phyloP scores from a whole-genome alignment of 495 filamentous ascomycete genomes.

The Neurospora hispaniola region DNA sequence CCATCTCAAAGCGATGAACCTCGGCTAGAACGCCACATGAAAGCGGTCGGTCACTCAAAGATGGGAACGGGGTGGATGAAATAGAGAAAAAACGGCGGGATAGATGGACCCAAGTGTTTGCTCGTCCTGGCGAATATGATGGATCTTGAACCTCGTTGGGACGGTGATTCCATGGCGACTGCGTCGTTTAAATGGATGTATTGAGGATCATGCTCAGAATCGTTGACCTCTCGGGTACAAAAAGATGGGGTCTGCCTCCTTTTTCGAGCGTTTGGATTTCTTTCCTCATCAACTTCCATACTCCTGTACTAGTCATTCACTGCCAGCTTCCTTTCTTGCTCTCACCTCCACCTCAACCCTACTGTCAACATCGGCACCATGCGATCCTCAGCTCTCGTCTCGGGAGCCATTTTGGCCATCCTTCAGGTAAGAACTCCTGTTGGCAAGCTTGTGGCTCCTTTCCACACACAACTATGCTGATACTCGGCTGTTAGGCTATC shows the following conservation, averaged over 20 bases:
- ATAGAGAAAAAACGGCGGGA: not conserved
- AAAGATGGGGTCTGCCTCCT: not conserved
- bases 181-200: not conserved
- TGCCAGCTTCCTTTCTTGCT: not conserved
- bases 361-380: not conserved
- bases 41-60: not conserved
- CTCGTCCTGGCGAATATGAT: not conserved
- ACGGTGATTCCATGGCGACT: not conserved
- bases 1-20: not conserved
- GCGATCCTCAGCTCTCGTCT: not conserved
- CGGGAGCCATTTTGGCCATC: not conserved
- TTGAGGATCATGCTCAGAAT: not conserved
- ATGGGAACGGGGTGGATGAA: not conserved
- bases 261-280: not conserved
- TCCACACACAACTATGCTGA: not conserved
- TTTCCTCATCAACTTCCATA: not conserved
- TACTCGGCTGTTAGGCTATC: not conserved
- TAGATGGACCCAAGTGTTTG: not conserved
- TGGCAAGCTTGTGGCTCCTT: not conserved
- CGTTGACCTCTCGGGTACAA: not conserved
- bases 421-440: not conserved
- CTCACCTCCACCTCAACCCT: not conserved
- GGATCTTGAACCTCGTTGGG: not conserved
- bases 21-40: not conserved
- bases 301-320: not conserved